Evolutionary conservation across 495 filamentous ascomycete genomes (phyloP).

Genomic region (Achaetomiella virescens): DNA sequence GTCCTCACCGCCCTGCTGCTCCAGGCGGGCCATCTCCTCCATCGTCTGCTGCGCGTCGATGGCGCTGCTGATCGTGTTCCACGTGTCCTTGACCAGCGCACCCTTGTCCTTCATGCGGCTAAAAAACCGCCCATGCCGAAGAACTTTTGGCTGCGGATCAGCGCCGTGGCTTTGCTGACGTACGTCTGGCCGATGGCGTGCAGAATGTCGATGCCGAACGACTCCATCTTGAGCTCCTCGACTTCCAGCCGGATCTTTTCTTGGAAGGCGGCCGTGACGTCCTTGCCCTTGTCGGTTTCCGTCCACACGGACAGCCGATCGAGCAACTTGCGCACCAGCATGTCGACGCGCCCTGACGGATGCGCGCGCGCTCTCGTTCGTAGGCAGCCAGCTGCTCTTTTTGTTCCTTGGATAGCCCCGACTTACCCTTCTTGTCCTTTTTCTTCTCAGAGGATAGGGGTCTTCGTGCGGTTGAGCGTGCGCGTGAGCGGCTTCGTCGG

Average conservation of each 20-base stretch:
- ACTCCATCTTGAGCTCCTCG: constrained; percentile 98
- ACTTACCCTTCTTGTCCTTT: constrained; percentile 77
- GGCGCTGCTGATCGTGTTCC: constrained; percentile 94
- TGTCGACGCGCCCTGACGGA: constrained; percentile 87
- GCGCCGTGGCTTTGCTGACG: constrained; percentile 73
- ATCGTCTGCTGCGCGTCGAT: constrained; percentile 97
- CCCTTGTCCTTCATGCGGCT: constrained; percentile 94
- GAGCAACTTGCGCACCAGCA: constrained; percentile 73
- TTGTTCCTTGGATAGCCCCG: constrained; percentile 79
- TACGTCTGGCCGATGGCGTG: constrained; percentile 93
- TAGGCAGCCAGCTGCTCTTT: constrained; percentile 81
- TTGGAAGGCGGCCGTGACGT: constrained; percentile 83
- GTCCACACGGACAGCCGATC: constrained; percentile 94
- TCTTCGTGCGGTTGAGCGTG: too few relatives aligned
- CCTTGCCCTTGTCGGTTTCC: constrained; percentile 82
- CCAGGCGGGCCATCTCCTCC: constrained; percentile 96
- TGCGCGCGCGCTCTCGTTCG: constrained; percentile 73
- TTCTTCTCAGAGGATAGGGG: constrained; percentile 56
- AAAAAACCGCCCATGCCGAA: constrained; percentile 91
- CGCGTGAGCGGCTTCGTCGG: constrained; percentile 75
- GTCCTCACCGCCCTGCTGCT: constrained; percentile 91
- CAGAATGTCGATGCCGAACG: constrained; percentile 92
- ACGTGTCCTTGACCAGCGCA: constrained; percentile 92
- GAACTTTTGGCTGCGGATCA: constrained; percentile 94
- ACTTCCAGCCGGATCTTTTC: constrained; percentile 93